Percentiles rank a stretch among this genome's conserved stretches.
These are phyloP conservation scores for Naematelia aurantialba DNA, from an alignment of 768 basidiomycete species.

Conservation along the genomic window DNA sequence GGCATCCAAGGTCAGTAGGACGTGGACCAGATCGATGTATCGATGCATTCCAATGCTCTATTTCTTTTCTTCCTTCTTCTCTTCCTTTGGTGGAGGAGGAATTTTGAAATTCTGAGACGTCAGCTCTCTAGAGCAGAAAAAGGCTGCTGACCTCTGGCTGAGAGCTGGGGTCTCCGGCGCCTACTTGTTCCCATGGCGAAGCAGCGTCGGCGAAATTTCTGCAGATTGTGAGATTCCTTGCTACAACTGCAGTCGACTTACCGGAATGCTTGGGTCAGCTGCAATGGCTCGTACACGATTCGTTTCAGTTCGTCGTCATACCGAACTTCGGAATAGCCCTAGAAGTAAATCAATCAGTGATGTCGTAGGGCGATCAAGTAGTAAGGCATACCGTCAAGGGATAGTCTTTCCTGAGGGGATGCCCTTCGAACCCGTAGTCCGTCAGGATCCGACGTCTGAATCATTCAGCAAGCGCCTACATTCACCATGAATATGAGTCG, in stretches of 20 bases:
- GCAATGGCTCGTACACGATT: conserved; percentile 94
- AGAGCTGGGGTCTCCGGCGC: conserved; percentile 55
- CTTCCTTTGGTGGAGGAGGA: conserved; percentile 63
- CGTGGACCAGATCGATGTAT: not conserved
- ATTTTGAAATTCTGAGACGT: conserved; percentile 54
- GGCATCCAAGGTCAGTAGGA: not conserved
- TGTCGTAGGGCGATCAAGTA: not conserved
- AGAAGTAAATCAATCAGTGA: conserved; percentile 7
- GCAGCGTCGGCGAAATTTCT: conserved; percentile 89
- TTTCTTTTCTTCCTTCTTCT: conserved; percentile 59
- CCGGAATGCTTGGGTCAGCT: conserved; percentile 98
- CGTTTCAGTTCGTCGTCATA: conserved; percentile 98
- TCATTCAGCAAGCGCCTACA: conserved; percentile 4
- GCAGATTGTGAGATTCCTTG: conserved; percentile 11
- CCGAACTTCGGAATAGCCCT: conserved; percentile 98
- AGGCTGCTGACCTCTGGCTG: conserved; percentile 28
- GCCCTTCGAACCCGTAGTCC: conserved; percentile 98
- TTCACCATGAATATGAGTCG: conserved; percentile 8
- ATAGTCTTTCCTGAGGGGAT: conserved; percentile 97
- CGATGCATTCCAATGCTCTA: conserved; percentile 13
- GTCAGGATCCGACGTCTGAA: conserved; percentile 89
- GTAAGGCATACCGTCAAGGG: conserved; percentile 70
- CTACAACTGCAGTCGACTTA: conserved; percentile 48
- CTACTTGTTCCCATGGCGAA: conserved; percentile 91
- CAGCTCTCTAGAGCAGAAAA: conserved; percentile 30